Evolutionary conservation across 176 grass and related monocot species (phyloP), one percentile per base, ranked within the genome.

Genomic region (Oryza meyeriana): DNA sequence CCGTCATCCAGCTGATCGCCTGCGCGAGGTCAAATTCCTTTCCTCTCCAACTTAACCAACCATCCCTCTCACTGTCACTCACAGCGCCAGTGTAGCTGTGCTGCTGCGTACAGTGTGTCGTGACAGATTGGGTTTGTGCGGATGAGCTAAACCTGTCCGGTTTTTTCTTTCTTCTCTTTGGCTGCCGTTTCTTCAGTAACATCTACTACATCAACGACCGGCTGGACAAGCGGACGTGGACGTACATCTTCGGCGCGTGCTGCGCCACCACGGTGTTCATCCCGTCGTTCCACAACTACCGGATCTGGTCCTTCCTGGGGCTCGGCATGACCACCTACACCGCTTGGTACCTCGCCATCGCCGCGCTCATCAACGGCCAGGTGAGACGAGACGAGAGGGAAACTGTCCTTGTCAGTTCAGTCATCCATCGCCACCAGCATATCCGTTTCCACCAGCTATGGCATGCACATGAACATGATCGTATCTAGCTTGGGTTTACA

Each of bases 191-290:
- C 42, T 13, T 20, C 83, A 86, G 90, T 78, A 90, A 88, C 86
- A 94, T 88, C 74, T 94, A 94, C 84, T 94, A 94, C 92, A 89
- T 94, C 84, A 94, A 94, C 77, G 92, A 94, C 81, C 92, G 89
- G 67, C 71, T 94, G 72, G 92, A 94, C 86, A 94, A 94, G 92
- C 64, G 92, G 86, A 94, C 92, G 30, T 94, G 92, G 92, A 94
- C 92, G 67, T 94, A 94, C 86, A 91, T 94, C 71, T 94, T 94
- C 84, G 92, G 92, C 63, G 92, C 92, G 18, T 94, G 92, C 84
- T 94, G 92, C 86, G 92, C 92, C 41, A 94, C 92, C 33, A 91
- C 89, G 30, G 92, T 94, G 52, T 94, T 94, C 92, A 87, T 94
- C 80, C 92, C 92, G 2, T 94, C 92, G 47, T 94, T 94, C 86